phyloP scores from a whole-genome alignment of 768 basidiomycete species.

The Galerina marginata region DNA sequence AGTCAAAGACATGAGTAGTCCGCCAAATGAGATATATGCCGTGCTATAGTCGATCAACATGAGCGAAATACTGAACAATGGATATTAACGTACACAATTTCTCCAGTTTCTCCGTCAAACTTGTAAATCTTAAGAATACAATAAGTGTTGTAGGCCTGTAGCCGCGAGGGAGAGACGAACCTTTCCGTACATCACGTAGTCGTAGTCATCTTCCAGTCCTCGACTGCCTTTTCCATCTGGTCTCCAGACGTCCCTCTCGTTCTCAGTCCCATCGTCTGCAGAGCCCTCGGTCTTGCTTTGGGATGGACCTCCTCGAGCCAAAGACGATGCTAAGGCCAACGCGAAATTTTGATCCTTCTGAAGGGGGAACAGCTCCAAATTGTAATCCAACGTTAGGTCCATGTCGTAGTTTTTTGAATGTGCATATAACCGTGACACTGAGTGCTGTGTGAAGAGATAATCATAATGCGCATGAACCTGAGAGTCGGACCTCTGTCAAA shows the following conservation, averaged over 20 bases:
- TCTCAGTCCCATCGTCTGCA: conserved; percentile 63
- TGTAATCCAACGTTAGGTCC: conserved; percentile 93
- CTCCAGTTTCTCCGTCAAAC: conserved; percentile 85
- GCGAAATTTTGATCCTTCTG: conserved; percentile 73
- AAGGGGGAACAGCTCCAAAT: conserved; percentile 88
- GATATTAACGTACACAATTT: conserved; percentile 73
- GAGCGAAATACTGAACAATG: background rate
- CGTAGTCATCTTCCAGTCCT: conserved; percentile 93
- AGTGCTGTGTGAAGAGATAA: conserved; percentile 16
- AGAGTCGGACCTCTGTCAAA: conserved; percentile 88
- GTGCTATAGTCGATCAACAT: conserved; percentile 58
- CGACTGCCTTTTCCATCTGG: conserved; percentile 80
- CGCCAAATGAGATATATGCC: conserved; percentile 96
- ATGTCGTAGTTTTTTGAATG: conserved; percentile 92
- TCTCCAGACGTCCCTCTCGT: conserved; percentile 82
- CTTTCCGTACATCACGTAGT: conserved; percentile 99
- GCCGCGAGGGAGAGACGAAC: conserved; percentile 45
- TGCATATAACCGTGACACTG: conserved; percentile 91
- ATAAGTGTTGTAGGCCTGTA: background rate
- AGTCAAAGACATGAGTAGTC: conserved; percentile 90
- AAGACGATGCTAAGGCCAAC: conserved; percentile 83
- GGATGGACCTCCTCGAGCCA: conserved; percentile 60
- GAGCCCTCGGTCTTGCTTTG: conserved; percentile 52
- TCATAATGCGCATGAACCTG: conserved; percentile 7
- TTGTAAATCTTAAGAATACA: conserved; percentile 79